Evolutionary conservation across 768 basidiomycete species (phyloP).

Genomic region (Boletus bicolor): DNA sequence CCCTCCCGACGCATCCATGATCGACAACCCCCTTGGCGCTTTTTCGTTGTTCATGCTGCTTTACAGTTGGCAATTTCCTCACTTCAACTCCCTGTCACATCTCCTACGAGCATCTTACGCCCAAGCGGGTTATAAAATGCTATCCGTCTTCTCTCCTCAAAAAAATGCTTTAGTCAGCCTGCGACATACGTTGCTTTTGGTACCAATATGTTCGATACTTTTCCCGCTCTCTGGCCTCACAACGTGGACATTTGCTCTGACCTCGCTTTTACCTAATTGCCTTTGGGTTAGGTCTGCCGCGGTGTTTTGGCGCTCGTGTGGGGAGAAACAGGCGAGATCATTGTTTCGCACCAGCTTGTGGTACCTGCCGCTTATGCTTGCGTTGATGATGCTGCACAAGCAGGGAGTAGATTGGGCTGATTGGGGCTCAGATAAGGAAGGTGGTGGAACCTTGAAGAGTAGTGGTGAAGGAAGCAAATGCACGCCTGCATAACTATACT

Average conservation of each 20-base stretch:
- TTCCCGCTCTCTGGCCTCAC: constrained; percentile 89
- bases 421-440: constrained; percentile 35
- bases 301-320: constrained; percentile 67
- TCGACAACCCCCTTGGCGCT: constrained; percentile 81
- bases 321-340: constrained; percentile 73
- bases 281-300: constrained; percentile 67
- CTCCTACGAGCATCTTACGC: constrained; percentile 86
- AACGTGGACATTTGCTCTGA: constrained; percentile 84
- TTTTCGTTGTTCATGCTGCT: constrained; percentile 79
- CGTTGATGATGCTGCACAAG: constrained; percentile 95
- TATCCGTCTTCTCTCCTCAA: constrained; percentile 71
- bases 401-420: constrained; percentile 74
- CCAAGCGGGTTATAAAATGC: constrained; percentile 91
- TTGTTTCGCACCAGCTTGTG: constrained; percentile 82
- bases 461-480: neutral
- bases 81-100: constrained; percentile 93
- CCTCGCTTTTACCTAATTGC: constrained; percentile 71
- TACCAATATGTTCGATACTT: constrained; percentile 76
- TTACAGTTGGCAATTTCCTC: constrained; percentile 98
- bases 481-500: neutral
- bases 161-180: constrained; percentile 85
- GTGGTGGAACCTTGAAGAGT: neutral
- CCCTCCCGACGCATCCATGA: constrained; percentile 43
- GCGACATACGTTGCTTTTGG: constrained; percentile 72
- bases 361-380: constrained; percentile 87